Conservation (phyloP, 345 rosid species). For the Gossypium mustelinum region DNA sequence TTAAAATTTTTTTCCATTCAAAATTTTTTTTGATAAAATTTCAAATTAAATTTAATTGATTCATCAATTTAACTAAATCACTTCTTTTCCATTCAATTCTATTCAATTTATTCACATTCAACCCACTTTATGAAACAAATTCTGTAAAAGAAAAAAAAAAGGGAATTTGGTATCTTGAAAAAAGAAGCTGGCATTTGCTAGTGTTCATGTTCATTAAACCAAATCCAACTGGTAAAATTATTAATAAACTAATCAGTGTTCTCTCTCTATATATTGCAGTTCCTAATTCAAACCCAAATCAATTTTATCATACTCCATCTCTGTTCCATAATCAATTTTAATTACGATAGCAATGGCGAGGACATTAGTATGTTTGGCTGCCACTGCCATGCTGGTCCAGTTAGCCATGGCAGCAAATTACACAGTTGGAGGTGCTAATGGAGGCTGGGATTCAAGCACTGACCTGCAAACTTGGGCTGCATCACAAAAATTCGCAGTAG, state of each 20-base stretch:
- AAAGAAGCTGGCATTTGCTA: neutral
- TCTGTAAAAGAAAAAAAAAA: neutral
- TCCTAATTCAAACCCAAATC: neutral
- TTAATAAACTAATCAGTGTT: neutral
- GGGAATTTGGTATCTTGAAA: neutral
- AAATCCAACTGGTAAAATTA: neutral
- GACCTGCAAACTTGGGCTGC: constrained; percentile 52
- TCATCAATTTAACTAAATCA: no score
- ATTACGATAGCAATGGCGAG: neutral
- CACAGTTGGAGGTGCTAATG: constrained; percentile 60
- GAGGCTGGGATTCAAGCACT: constrained; percentile 55
- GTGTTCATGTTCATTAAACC: neutral
- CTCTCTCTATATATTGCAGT: neutral
- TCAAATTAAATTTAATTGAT: no score
- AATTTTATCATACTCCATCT: neutral
- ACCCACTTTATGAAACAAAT: neutral
- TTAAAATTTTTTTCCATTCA: no score
- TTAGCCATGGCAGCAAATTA: constrained; percentile 47
- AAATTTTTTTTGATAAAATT: no score
- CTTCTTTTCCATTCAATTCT: no score
- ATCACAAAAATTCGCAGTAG: constrained; percentile 45
- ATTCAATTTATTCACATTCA: no score
- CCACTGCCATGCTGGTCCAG: constrained; percentile 35
- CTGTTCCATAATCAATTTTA: neutral
- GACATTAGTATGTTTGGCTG: constrained; percentile 15